Evolutionary conservation across 768 basidiomycete species (phyloP), one percentile per base, ranked within the genome.

Genomic region (Amanita pallidorosea): DNA sequence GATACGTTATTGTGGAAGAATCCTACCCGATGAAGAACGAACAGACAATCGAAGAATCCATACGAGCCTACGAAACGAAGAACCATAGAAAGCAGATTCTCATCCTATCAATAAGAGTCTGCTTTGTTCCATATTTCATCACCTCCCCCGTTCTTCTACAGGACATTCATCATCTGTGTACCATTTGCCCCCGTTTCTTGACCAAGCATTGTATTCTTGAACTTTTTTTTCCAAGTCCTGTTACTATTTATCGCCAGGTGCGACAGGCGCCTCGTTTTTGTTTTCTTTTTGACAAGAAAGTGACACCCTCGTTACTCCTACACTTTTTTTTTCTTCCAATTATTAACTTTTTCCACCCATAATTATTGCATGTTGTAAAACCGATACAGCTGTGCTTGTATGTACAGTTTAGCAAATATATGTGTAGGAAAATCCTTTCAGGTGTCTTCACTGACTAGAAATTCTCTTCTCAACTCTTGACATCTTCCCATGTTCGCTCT

Each of bases 351-450:
- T 27, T 17, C 22, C 18, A 15, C 9, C 22, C 35, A n/a, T 48
- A 48, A 48, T 48, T 48, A 48, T 48, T 48, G 47, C 47, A 35
- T 38, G 47, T 48, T 48, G 47, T 48, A 40, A 29, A n/a, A 36
- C 25, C 25, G 34, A 47, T 34, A 22, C 42, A 47, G 38, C 31
- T 36, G 34, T 47, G 11, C 20, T 25, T 44, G 23, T 27, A 27
- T 48, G 47, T 38, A 27, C 35, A 46, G 20, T 47, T 35, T 37
- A 27, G 36, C 36, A 48, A 48, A 25, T 25, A 48, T 48, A 23
- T 37, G 25, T 38, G 47, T 48, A 48, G 36, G 47, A 38, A 47
- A 37, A 25, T 9, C 34, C 20, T 18, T 33, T 20, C 29, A 29
- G 3, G 22, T 23, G 22, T 23, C 22, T 23, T 23, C 22, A 23